Evolutionary conservation across 2,329 filamentous ascomycete species (phyloP), one percentile per base, ranked within the genome.

Genomic region (Colletotrichum liriopes): DNA sequence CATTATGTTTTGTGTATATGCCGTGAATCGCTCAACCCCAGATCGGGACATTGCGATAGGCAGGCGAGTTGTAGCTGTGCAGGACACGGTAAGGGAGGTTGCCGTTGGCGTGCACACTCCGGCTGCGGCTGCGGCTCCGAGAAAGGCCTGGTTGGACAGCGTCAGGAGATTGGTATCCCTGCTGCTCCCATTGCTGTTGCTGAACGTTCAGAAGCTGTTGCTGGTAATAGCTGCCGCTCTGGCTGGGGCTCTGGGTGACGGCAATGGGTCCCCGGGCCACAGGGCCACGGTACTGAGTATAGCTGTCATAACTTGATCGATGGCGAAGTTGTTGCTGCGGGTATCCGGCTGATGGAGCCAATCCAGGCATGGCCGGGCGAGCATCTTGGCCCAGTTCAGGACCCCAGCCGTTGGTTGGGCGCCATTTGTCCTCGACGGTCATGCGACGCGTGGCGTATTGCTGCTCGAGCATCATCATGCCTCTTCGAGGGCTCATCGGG

Each of bases 31-130:
- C 51, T 80, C 74, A 88, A n/a, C 86, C 84, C 87, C 88, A 89
- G n/a, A 90, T 88, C 0, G 87, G 88, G 3, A 82, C 84, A 45
- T 86, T 83, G 37, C 84, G 84, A 75, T 90, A 90, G 7, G 88
- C 87, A 6, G 88, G 88, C 5, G 88, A 88, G 76, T 89, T 88
- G 75, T 90, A 89, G 78, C 87, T 90, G 79, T 90, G 88, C 11
- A 90, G 80, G 14, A 90, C 82, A 1, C 88, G 86, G 72, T 86
- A 90, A 11, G 86, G 87, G 16, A 79, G 78, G 39, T 79, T 75
- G 59, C 75, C 75, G 35, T 65, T 54, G 18, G 60, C 61, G 47
- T 73, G 71, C 5, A 60, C 60, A 39, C 69, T 73, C 11, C 67
- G 63, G 35, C 64, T 69, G 26, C 60, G 64, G n/a, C 51, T 65